Evolutionary conservation across 257 asterid genomes (phyloP).

Genomic region (Solanum gandarillasii): DNA sequence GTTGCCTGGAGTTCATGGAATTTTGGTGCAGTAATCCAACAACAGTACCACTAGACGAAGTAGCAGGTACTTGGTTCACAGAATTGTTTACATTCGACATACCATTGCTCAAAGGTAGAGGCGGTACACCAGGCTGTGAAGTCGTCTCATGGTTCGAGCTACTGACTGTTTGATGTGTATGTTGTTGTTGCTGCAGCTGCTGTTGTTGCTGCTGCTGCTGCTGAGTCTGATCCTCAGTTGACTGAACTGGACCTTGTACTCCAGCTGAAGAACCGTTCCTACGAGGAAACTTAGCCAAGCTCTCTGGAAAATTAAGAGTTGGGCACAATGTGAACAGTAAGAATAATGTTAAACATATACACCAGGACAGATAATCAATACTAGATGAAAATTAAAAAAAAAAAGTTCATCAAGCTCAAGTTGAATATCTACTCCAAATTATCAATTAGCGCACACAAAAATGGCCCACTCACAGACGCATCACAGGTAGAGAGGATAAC

Average conservation of each 20-base stretch:
- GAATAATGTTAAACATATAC: neutral
- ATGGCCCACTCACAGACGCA: neutral
- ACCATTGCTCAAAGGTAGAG: conserved; percentile 42
- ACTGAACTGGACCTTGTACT: conserved; percentile 55
- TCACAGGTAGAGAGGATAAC: neutral
- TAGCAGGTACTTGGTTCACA: conserved; percentile 28
- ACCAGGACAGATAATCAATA: neutral
- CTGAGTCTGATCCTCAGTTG: conserved; percentile 33
- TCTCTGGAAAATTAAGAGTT: conserved; percentile 40
- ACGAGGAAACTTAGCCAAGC: conserved; percentile 88
- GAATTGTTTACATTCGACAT: conserved; percentile 30
- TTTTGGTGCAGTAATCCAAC: conserved; percentile 62
- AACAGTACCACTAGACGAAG: conserved; percentile 34
- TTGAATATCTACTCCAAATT: neutral
- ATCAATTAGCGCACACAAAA: neutral
- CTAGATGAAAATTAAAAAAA: neutral
- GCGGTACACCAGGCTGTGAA: conserved; percentile 33
- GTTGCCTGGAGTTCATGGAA: conserved; percentile 67
- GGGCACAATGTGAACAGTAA: neutral
- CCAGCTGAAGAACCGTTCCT: conserved; percentile 44
- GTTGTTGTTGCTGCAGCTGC: conserved; percentile 28
- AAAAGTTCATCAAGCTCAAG: neutral
- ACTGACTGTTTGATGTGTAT: conserved; percentile 32
- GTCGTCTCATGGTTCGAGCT: conserved; percentile 42
- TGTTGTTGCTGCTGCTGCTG: conserved; percentile 11